Base-by-base conservation (phyloP, 1,284 basidiomycete genomes). In the Sporisorium scitamineum region DNA sequence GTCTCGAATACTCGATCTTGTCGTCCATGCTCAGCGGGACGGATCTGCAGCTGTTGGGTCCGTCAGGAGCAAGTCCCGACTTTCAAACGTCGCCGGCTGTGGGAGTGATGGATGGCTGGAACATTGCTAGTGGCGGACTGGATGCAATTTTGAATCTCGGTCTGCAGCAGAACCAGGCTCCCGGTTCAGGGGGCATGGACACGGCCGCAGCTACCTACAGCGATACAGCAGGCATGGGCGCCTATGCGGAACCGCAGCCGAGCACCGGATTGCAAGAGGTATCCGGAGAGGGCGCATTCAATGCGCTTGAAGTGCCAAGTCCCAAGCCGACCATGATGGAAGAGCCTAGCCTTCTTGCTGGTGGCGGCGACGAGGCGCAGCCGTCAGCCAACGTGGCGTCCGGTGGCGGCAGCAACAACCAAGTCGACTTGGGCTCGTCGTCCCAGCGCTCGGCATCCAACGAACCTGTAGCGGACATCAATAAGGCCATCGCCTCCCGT, bases 1-100 rank as follows among this genome's bases (percentile, higher is more conserved):
- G 94, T 84, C 88, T 95, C 67, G 94, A 96, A 84, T 95, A 95
- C 86, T 93, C 93, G 52, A 94, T 95, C 70, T 89, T 96, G 8
- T 93, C 92, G 37, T 91, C 92, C n/a, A 95, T 96, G 85, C 88
- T 96, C 42, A 84, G 84, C 44, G 83, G 82, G 14, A 76, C 81
- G 18, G 84, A 85, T 44, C 63, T 78, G 29, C 54, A 62, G 2
- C 50, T 79, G 44, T 39, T 81, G 18, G 77, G 73, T 9, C 58
- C 73, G 5, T 59, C 63, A n/a, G 53, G 67, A 11, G 80, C 74
- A 3, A 80, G 78, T 50, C 80, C 80, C 0, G 80, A 81, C 29
- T 64, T 76, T 9, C 73, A 79, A 27, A 63, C 72, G 3, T 68
- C 66, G 34, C 80, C 75, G 0, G 75, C 80, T 5, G 75, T 80